Percentiles rank a stretch among this genome's conserved stretches.
phyloP scores from a whole-genome alignment of 2,329 filamentous ascomycete species.

The Pyricularia sp. region DNA sequence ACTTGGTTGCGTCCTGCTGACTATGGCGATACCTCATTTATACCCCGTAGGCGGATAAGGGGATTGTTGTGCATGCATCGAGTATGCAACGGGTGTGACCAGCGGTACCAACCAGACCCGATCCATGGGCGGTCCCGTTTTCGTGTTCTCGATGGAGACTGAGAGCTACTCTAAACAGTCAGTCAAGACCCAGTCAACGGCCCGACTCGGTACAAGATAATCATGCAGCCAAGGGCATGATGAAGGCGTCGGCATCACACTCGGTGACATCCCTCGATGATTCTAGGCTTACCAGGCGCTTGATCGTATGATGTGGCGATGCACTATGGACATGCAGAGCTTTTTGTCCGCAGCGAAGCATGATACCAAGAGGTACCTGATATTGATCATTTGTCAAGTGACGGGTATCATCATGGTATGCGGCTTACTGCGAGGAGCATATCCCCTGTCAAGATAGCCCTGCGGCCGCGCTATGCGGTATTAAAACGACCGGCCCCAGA shows the following conservation, averaged over 20 bases:
- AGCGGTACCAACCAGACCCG: not conserved
- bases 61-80: not conserved
- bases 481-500: not conserved
- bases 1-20: not conserved
- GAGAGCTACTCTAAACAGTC: not conserved
- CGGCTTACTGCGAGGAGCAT: not conserved
- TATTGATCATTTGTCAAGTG: not conserved
- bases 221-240: not conserved
- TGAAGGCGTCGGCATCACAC: not conserved
- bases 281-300: not conserved
- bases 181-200: not conserved
- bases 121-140: not conserved
- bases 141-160: not conserved
- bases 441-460: not conserved
- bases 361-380: too few relatives aligned
- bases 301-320: not conserved
- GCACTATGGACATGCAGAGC: not conserved
- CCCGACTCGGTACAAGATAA: not conserved
- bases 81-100: not conserved
- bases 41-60: not conserved
- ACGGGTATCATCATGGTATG: not conserved
- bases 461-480: not conserved
- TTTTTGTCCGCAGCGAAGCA: not conserved
- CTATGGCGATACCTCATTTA: not conserved
- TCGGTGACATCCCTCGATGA: not conserved